These are phyloP conservation scores for Ananas comosus DNA, from an alignment of 176 grass and related monocot species.

Conservation along the genomic window DNA sequence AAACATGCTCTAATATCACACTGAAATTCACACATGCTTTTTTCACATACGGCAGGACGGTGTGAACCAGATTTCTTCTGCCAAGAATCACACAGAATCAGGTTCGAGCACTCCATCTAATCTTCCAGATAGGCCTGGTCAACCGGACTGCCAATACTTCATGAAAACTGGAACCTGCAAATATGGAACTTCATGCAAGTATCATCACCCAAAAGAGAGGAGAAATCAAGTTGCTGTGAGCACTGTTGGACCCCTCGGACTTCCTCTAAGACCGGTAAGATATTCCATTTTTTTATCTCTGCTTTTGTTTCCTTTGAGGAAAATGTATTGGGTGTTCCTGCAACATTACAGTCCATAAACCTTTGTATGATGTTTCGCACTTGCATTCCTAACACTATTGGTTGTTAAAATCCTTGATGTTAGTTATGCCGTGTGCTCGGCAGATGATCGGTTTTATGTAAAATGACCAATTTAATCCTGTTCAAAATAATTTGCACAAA, in stretches of 20 bases:
- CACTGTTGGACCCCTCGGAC: conserved; percentile 20
- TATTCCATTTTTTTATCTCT: conserved; percentile 3
- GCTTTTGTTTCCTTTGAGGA: background rate
- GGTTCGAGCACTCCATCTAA: background rate
- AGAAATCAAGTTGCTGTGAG: conserved; percentile 6
- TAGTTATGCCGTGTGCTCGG: too few relatives aligned
- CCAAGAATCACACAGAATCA: conserved; percentile 15
- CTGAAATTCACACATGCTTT: background rate
- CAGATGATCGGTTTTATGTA: too few relatives aligned
- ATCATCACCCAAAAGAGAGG: conserved; percentile 25
- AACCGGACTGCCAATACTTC: conserved; percentile 24
- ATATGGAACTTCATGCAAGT: conserved; percentile 28
- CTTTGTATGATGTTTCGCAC: too few relatives aligned
- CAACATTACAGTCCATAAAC: background rate
- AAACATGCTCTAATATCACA: background rate
- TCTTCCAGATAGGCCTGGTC: conserved; percentile 17
- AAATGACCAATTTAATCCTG: too few relatives aligned
- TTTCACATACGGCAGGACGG: conserved; percentile 3
- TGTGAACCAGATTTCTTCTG: conserved; percentile 2
- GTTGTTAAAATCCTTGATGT: too few relatives aligned
- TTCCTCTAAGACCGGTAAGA: conserved; percentile 40
- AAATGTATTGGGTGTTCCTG: background rate
- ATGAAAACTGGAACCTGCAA: conserved; percentile 24
- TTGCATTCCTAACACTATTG: too few relatives aligned
- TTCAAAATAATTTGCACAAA: too few relatives aligned